Conservation (phyloP, 1,284 basidiomycete species). For the Trametes hirsuta region DNA sequence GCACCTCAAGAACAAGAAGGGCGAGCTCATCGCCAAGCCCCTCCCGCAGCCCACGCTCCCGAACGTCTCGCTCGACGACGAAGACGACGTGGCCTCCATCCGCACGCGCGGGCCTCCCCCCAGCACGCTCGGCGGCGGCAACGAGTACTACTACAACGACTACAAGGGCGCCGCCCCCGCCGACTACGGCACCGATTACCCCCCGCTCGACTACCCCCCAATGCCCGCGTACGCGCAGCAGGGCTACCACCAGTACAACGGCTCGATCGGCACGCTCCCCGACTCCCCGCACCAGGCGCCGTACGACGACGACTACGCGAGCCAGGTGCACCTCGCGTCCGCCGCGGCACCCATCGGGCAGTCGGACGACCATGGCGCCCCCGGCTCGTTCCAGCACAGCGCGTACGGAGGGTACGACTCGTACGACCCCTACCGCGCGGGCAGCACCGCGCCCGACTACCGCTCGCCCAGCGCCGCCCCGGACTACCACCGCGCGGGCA, state of each 20-base stretch:
- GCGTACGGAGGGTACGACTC: constrained; percentile 17
- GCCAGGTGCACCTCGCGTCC: constrained; percentile 56
- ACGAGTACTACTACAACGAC: constrained; percentile 59
- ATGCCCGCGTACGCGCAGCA: constrained; percentile 56
- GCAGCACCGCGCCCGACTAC: constrained; percentile 9
- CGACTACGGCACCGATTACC: constrained; percentile 44
- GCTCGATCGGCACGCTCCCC: constrained; percentile 54
- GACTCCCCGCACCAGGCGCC: constrained; percentile 50
- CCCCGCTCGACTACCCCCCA: constrained; percentile 48
- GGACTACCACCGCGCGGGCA: constrained; percentile 14
- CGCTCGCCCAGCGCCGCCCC: constrained; percentile 14
- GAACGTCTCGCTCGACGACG: constrained; percentile 87
- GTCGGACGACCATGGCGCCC: constrained; percentile 17
- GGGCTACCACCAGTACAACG: constrained; percentile 52
- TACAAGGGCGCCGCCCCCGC: constrained; percentile 41
- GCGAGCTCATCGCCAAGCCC: constrained; percentile 80
- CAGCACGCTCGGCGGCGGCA: constrained; percentile 55
- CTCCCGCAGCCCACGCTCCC: constrained; percentile 95
- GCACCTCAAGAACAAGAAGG: constrained; percentile 93
- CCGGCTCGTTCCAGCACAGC: constrained; percentile 10
- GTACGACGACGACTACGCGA: constrained; percentile 69
- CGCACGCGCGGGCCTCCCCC: constrained; percentile 59
- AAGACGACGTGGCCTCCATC: constrained; percentile 65
- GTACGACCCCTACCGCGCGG: constrained; percentile 24
- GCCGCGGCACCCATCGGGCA: constrained; percentile 59